Percentiles rank a stretch among this genome's conserved stretches.
Evolutionary conservation across 2,329 filamentous ascomycete genomes (phyloP).

Genomic region (Drechslerella dactyloides): DNA sequence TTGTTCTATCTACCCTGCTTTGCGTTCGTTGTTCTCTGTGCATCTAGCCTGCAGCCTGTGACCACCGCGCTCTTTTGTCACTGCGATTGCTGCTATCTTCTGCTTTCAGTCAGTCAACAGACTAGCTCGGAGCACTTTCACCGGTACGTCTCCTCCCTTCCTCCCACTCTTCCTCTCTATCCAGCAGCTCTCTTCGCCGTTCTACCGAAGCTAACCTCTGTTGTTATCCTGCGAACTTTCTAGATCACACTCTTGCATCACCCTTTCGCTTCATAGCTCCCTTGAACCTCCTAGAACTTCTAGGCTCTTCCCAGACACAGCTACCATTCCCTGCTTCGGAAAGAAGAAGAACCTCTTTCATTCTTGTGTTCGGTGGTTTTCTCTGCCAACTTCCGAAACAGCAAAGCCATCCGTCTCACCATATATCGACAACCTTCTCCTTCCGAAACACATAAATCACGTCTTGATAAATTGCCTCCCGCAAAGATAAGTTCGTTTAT

Average conservation of each 20-base stretch:
- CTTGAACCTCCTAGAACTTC: conserved; percentile 11
- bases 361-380: conserved; percentile 2
- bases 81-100: not conserved
- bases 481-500: conserved; percentile 41
- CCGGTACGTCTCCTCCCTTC: not conserved
- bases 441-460: not conserved
- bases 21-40: not conserved
- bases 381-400: conserved; percentile 11
- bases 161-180: not conserved
- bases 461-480: conserved; percentile 26
- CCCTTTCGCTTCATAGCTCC: not conserved
- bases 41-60: not conserved
- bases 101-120: not conserved
- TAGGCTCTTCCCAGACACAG: not conserved
- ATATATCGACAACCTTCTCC: conserved; percentile 2
- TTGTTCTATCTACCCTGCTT: not conserved
- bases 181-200: not conserved
- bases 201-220: not conserved
- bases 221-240: not conserved
- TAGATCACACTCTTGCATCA: not conserved
- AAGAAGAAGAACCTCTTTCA: not conserved
- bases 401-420: not conserved
- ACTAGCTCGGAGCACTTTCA: not conserved
- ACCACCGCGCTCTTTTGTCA: not conserved
- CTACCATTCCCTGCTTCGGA: not conserved